Percentiles rank a stretch among this genome's conserved stretches.
These are phyloP conservation scores for Excoecaria cochinchinensis DNA, from an alignment of 345 rosid genomes.

Conservation along the genomic window DNA sequence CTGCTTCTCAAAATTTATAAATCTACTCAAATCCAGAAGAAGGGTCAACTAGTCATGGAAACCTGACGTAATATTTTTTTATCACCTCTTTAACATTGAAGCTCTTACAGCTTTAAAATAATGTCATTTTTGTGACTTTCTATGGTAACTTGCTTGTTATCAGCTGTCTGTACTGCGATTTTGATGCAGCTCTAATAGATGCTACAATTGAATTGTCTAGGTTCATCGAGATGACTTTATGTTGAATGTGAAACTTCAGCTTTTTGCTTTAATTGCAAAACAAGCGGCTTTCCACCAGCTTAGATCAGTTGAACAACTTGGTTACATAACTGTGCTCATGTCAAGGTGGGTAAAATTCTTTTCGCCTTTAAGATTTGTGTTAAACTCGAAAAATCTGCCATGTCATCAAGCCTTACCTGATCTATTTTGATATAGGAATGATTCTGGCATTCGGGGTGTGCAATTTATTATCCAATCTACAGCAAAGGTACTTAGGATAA, in stretches of 20 bases:
- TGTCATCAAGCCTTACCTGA: neutral
- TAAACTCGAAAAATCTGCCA: neutral
- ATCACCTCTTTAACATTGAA: no score
- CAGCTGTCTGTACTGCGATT: neutral
- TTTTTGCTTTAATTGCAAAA: constrained; percentile 71
- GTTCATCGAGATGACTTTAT: constrained; percentile 78
- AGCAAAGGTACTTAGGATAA: constrained; percentile 48
- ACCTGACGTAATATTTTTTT: no score
- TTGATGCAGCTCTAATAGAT: constrained; percentile 17
- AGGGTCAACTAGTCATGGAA: neutral
- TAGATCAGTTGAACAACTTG: constrained; percentile 92
- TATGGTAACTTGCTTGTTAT: neutral
- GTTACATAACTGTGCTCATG: constrained; percentile 71
- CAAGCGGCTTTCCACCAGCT: constrained; percentile 96
- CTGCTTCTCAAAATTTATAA: neutral
- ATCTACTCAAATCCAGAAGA: neutral
- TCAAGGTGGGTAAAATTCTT: constrained; percentile 50
- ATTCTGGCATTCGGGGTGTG: constrained; percentile 69
- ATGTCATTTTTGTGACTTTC: neutral
- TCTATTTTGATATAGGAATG: constrained; percentile 46
- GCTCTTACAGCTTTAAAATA: neutral
- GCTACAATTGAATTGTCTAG: constrained; percentile 33
- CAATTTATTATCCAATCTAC: constrained; percentile 88
- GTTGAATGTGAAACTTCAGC: constrained; percentile 80
- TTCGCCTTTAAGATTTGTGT: neutral